Evolutionary conservation across 495 filamentous ascomycete species (phyloP).

Genomic region (Penicillium pulvis): DNA sequence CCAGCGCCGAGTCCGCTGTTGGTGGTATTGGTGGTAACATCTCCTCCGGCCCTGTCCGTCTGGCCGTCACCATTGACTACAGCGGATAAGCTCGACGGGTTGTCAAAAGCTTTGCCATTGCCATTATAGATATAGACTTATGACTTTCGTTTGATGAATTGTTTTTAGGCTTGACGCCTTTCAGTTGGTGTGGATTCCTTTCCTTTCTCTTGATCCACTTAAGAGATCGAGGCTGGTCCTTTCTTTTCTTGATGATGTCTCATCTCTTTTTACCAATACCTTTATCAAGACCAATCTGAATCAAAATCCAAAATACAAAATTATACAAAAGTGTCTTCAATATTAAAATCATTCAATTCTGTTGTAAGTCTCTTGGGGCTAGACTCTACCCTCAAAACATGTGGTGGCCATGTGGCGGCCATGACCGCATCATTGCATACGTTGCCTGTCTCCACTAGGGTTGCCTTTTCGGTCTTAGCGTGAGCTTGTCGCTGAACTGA

Average conservation of each 20-base stretch:
- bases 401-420: not conserved
- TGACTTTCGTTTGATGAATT: constrained; percentile 8
- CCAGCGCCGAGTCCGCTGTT: constrained; percentile 30
- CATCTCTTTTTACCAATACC: constrained; percentile 1
- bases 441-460: no score
- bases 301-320: constrained; percentile 1
- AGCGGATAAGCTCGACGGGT: constrained; percentile 23
- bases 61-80: constrained; percentile 35
- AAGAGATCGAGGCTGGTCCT: constrained; percentile 14
- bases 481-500: no score
- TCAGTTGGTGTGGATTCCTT: constrained; percentile 1
- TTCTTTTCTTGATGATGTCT: constrained; percentile 7
- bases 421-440: not conserved
- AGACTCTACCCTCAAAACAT: not conserved
- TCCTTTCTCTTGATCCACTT: constrained; percentile 6
- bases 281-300: not conserved
- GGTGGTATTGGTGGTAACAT: constrained; percentile 47
- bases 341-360: not conserved
- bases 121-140: constrained; percentile 6
- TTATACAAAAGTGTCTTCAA: not conserved
- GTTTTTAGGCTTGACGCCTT: not conserved
- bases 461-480: no score
- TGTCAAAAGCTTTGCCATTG: not conserved
- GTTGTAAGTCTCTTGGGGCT: not conserved
- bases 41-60: constrained; percentile 29